Base-by-base conservation (phyloP, 108 stramenopile genomes). In the Fragilariopsis cylindrus region DNA sequence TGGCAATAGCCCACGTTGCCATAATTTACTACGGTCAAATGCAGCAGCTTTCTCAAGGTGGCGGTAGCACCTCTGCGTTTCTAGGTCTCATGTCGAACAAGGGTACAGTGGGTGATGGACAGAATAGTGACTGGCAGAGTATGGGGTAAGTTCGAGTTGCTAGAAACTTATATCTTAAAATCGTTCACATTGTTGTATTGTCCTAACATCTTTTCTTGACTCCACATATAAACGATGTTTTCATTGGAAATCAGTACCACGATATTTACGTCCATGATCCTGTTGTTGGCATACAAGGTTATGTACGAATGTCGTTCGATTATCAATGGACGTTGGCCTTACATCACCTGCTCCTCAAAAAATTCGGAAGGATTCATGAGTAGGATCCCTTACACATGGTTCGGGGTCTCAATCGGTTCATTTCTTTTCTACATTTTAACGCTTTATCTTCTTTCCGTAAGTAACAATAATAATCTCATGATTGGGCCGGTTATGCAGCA, bases 271-370 rank as follows among this genome's bases (percentile, higher is more conserved):
- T 82, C 78, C 62, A 54, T 96, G 65, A 76, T 93, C 41, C 74
- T 89, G 44, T 57, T 85, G 8, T 76, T 96, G 19, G 90, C 85
- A 9, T 73, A 84, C 81, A 96, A 96, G 82, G 82, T 88, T 47
- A 70, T 92, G 60, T 92, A 80, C 57, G 93, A 94, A 73, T 81
- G 85, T n/a, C 78, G 79, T 45, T 90, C 93, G 2, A 57, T 94
- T 21, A 80, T 94, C 56, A 64, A 89, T 69, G 93, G 93, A 39
- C 73, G 78, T 42, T 94, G 83, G 60, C 91, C 91, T 30, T 89
- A 87, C 65, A 53, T 48, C 7, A 82, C 82, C 4, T 89, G 85
- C 69, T 72, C 76, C 12, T 84, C 81, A 50, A 78, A 78, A 16
- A 76, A 71, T 40, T 81, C 82, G 3, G 91, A 88, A 73, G 89